phyloP scores from a whole-genome alignment of 208 protist species.

The Entamoeba moshkovskii region DNA sequence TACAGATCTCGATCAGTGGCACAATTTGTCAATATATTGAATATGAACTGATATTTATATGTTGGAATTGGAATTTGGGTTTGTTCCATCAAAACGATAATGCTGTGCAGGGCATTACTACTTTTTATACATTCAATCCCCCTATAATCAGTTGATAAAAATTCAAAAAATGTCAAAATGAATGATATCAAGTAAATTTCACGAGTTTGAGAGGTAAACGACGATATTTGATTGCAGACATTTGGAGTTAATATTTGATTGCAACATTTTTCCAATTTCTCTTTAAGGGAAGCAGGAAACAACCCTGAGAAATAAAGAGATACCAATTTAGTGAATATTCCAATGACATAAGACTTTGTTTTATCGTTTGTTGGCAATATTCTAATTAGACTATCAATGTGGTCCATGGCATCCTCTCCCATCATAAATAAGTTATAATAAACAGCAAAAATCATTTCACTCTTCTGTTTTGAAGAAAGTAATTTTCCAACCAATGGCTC shows the following conservation, averaged over 20 bases:
- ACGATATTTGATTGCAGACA: background rate
- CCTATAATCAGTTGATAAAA: background rate
- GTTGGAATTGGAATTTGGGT: background rate
- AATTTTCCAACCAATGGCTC: background rate
- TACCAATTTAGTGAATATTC: background rate
- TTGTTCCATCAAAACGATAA: background rate
- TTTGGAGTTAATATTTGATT: background rate
- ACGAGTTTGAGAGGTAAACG: background rate
- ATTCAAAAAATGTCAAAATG: background rate
- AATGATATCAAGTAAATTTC: background rate
- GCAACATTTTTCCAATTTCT: background rate
- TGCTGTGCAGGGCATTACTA: background rate
- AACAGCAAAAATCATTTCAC: background rate
- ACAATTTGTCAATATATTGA: background rate
- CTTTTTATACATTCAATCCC: background rate
- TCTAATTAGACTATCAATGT: background rate
- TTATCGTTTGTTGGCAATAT: background rate
- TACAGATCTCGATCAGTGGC: background rate
- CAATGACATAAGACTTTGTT: background rate
- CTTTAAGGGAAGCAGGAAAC: background rate
- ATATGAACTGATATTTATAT: background rate
- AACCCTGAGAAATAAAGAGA: background rate
- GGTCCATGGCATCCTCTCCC: background rate
- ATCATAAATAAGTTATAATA: background rate
- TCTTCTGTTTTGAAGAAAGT: background rate